phyloP scores from a whole-genome alignment of 2,329 filamentous ascomycete species.

The Diaporthe citriasiana region DNA sequence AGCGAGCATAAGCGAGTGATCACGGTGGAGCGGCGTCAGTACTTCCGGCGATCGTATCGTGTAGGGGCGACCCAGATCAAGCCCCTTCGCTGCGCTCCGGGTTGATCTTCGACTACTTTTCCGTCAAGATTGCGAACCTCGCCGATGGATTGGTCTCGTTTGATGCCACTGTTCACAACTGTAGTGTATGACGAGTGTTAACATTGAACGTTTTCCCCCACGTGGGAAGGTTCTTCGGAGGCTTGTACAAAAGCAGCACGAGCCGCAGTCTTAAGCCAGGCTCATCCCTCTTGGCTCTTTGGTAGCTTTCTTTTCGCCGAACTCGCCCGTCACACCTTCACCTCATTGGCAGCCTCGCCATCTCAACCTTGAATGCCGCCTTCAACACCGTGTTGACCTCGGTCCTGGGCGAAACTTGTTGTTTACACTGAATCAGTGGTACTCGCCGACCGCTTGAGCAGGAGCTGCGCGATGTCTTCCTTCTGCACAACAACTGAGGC shows the following conservation, averaged over 20 bases:
- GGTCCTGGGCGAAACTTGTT: background rate
- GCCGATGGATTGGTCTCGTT: background rate
- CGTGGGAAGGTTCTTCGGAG: background rate
- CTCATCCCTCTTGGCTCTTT: background rate
- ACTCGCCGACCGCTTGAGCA: background rate
- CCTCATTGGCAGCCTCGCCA: conserved; percentile 8
- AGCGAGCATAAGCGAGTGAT: too few species aligned
- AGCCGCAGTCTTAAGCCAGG: background rate
- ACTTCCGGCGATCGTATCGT: too few species aligned
- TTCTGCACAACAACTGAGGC: background rate
- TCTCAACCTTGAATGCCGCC: conserved; percentile 17
- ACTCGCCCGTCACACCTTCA: background rate
- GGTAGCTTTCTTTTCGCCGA: background rate
- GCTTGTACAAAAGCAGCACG: conserved; percentile 5
- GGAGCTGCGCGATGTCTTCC: background rate
- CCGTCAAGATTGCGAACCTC: background rate
- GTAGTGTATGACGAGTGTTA: background rate
- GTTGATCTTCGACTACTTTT: background rate
- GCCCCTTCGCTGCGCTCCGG: too few species aligned
- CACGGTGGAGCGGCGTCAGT: too few species aligned
- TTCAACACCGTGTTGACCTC: conserved; percentile 3
- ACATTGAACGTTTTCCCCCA: background rate
- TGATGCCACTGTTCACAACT: background rate
- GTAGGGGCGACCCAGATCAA: too few species aligned
- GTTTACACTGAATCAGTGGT: background rate